Base-by-base conservation (phyloP, 352 stramenopile genomes). In the Globisporangium spiculum region DNA sequence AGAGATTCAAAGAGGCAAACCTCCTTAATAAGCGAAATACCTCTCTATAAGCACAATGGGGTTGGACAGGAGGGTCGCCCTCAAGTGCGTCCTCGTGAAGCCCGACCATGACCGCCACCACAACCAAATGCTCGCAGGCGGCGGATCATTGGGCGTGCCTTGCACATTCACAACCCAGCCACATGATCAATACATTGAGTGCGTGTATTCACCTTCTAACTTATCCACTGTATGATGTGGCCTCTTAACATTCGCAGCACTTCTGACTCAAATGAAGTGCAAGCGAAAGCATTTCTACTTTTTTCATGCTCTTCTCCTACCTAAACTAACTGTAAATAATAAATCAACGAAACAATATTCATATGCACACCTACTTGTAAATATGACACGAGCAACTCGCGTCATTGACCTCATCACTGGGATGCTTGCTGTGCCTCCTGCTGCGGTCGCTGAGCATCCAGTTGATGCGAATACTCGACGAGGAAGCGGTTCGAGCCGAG, bases 401-500 rank as follows among this genome's bases (percentile, higher is more conserved):
- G 12, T 12, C 9, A 44, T 10, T 46, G 36, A 60, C 6, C 26
- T 27, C 27, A 24, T 48, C 55, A 61, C 9, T 24, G 20, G 14
- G 50, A 48, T 34, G 14, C 50, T 24, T 16, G 32, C 4, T 63
- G 46, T 46, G 22, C 10, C 22, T 16, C 16, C 1, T 63, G 54
- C 10, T 41, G 52, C n/a, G 32, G 41, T 27, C 65, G 65, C 44
- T 73, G 38, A 6, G 59, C 46, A 22, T 73, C 76, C 52, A 93
- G 63, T 68, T 92, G 80, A 57, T 90, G 82, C 52, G 84, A 79
- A 68, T 94, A 92, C 72, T 96, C 85, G 30, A 94, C 82, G 41
- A 92, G 81, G 63, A 96, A 96, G 16, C 86, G 83, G 54, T 92
- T 96, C 22, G 82, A 84, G n/a, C 86, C 88, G 60, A 96, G 80